Evolutionary conservation across 768 basidiomycete genomes (phyloP), one percentile per base, ranked within the genome.

Genomic region (Austroboletus festivus): DNA sequence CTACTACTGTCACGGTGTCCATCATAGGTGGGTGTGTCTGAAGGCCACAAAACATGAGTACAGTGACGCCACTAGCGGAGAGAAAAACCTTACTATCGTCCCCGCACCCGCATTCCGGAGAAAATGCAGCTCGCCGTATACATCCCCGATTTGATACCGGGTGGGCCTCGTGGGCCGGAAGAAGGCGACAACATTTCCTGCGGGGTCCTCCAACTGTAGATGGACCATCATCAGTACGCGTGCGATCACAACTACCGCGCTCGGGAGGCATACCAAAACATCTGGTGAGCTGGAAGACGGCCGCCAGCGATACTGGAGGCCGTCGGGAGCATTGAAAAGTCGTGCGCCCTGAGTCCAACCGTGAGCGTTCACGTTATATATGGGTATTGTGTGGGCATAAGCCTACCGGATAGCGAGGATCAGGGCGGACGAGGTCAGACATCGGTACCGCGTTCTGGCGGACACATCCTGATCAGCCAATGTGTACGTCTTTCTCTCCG

Each of bases 21-120:
- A 92, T 92, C 68, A 92, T 83, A 56, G 89, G 89, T 44, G 88
- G 89, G 63, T 89, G 89, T 75, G 82, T 86, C 88, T 89, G 62
- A 44, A 33, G 50, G 42, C 44, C 53, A 54, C 43, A 43, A 26
- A 52, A 56, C 51, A 57, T 67, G 47, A 69, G 58, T 24, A 49
- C 38, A 9, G 40, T 53, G 62, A 56, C 51, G 45, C 43, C 44
- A 54, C 50, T 47, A 52, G 37, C 44, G 48, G 40, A 56, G n/a
- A n/a, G 60, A 60, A 31, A 42, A 44, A 35, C 49, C 55, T 70
- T 71, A 90, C 89, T 71, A 92, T 86, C 48, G 88, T 88, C 40
- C 89, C 88, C 59, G 82, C 79, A 40, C 90, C 89, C 47, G 85
- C 88, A 43, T 72, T 77, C 61, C 86, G 84, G 66, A 87, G 73